Base-by-base conservation (phyloP, 345 rosid genomes). In the Euphorbia lathyris region DNA sequence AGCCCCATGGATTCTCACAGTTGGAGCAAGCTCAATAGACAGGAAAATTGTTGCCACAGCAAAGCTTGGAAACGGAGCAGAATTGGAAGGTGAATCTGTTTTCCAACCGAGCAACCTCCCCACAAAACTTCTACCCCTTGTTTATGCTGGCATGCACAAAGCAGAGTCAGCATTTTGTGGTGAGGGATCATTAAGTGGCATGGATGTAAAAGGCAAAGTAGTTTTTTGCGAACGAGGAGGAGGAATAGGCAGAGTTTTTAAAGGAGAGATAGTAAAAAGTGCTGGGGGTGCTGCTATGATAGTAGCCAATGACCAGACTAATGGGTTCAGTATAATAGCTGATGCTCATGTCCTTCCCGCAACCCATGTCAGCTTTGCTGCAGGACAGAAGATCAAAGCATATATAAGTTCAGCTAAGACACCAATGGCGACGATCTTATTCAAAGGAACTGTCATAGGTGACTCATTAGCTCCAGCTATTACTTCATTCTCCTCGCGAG, bases 1-100 rank as follows among this genome's bases (percentile, higher is more conserved):
- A 20, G 82, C 83, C 12, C 83, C 83, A 2, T 80, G 80, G 83
- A 60, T 80, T 63, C 70, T 83, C 27, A 80, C 83, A 1, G 78
- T 83, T 34, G 83, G 76, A 73, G 83, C 83, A 26, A 64, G 72
- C 69, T 72, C 75, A 2, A 67, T 72, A 3, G 83, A 80, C 42
- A 64, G 82, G 74, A 63, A 53, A n/a, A 72, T 80, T 51, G 40
- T 59, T 23, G 63, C 78, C 10, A 69, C 68, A 14, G 72, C 80
- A n/a, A 63, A 65, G 13, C 74, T 80, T 1, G 86, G 82, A 45
- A 75, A 83, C 58, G 58, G 57, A 29, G 14, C 40, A 58, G 16
- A 19, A 32, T 23, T 65, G 20, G 16, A 6, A 20, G 76, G 65
- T 4, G 36, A 65, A 57, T 65, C 76, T 17, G 64, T 72, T 52